Base-by-base conservation (phyloP, 2,329 filamentous ascomycete species). In the Fusarium miscanthi region DNA sequence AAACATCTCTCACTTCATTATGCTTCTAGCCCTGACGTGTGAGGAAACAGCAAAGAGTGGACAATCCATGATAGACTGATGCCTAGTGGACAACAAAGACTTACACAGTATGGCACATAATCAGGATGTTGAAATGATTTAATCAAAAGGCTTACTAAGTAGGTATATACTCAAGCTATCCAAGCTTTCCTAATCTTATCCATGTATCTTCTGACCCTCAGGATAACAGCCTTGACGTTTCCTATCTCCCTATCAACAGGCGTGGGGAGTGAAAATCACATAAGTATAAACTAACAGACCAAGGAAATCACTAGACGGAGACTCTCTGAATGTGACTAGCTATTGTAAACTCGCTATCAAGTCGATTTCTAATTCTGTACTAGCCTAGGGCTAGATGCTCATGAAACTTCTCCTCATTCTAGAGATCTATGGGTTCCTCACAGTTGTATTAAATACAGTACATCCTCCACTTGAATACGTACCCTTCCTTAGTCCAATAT, bases 1-100 rank as follows among this genome's bases (percentile, higher is more conserved):
- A 62, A 63, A 62, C 48, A 63, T 38, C 56, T 67, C 35, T 68
- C 63, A 68, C 41, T 52, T 43, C 13, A 40, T 35, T 43, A 33
- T 67, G 23, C 37, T 23, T 62, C 19, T 23, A 46, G 30, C 17
- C 46, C 40, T n/a, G 33, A n/a, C 43, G 16, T 46, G 30, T 23
- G 40, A 62, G 21, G 41, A 43, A 48, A 33, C 16, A 38, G 51
- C 33, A 35, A 45, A 33, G 27, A 64, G 17, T 49, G 54, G 31
- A 17, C 25, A 30, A 38, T 51, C 21, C 21, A 59, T 59, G 25
- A 31, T 35, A 17, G 14, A 49, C 30, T 5, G 25, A 51, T 51
- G n/a, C 30, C 48, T 51, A 35, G 12, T 35, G 23, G 33, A 25
- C 17, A 21, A 17, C 12, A 51, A 51, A 51, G n/a, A 51, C 30